phyloP scores from a whole-genome alignment of 164 flowering plant species.

The Nymphaea colorata region DNA sequence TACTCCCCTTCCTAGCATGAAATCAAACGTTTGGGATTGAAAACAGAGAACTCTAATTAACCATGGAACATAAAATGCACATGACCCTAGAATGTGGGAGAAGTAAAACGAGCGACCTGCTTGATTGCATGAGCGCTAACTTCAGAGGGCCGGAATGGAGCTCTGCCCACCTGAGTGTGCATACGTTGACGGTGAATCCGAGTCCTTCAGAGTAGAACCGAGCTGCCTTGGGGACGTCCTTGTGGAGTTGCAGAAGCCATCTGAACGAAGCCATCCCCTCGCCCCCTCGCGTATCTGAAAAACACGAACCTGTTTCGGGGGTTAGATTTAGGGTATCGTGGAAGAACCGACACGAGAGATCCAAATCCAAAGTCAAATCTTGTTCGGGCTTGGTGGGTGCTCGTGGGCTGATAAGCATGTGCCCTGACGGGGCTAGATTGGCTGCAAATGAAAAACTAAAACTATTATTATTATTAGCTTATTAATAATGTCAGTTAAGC shows the following conservation, averaged over 20 bases:
- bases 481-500: too few species aligned
- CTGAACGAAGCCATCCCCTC: conserved; percentile 48
- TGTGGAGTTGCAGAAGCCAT: conserved; percentile 92
- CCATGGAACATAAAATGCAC: too few species aligned
- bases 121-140: conserved; percentile 79
- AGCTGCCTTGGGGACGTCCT: conserved; percentile 89
- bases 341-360: background rate
- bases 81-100: background rate
- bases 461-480: too few species aligned
- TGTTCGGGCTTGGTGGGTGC: background rate
- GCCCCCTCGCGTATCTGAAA: background rate
- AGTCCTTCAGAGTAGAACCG: conserved; percentile 84
- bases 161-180: conserved; percentile 92
- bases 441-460: too few species aligned
- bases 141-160: conserved; percentile 86
- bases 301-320: background rate
- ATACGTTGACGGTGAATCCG: conserved; percentile 69
- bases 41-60: background rate
- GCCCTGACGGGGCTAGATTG: too few species aligned
- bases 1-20: background rate
- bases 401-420: too few species aligned
- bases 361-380: background rate
- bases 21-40: background rate
- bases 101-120: conserved; percentile 21
- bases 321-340: background rate